Percentiles rank a stretch among this genome's conserved stretches.
phyloP scores from a whole-genome alignment of 2,329 filamentous ascomycete genomes.

The Fusarium sp. region DNA sequence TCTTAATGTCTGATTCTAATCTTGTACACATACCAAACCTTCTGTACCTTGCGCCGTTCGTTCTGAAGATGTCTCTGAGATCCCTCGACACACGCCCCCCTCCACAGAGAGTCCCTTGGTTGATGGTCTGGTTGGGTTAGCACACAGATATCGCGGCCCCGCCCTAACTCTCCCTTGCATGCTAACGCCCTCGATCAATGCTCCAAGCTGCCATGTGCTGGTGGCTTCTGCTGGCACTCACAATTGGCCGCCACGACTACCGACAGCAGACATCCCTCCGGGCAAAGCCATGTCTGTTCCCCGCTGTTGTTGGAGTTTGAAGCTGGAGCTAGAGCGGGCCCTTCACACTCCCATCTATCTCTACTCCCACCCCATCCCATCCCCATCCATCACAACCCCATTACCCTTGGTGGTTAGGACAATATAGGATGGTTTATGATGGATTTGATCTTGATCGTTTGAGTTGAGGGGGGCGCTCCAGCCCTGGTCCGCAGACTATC shows the following conservation, averaged over 20 bases:
- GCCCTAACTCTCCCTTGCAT: slow-evolving; percentile 50
- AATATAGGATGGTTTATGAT: slow-evolving; percentile 37
- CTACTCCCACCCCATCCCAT: slow-evolving; percentile 24
- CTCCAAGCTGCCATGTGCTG: slow-evolving; percentile 50
- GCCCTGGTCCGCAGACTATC: slow-evolving; percentile 46
- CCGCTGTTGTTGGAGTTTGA: slow-evolving; percentile 28
- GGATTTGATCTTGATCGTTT: slow-evolving; percentile 48
- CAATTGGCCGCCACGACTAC: slow-evolving; percentile 44
- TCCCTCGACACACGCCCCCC: slow-evolving; percentile 36
- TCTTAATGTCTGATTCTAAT: slow-evolving; percentile 53
- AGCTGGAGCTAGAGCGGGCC: slow-evolving; percentile 21
- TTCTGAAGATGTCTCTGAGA: slow-evolving; percentile 35
- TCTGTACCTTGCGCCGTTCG: slow-evolving; percentile 42
- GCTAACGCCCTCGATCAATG: slow-evolving; percentile 48
- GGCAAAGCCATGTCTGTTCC: slow-evolving; percentile 42
- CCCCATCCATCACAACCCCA: slow-evolving; percentile 32
- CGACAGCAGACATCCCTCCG: slow-evolving; percentile 41
- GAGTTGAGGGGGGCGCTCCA: slow-evolving; percentile 43
- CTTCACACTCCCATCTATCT: slow-evolving; percentile 39
- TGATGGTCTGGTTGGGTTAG: slow-evolving; percentile 30
- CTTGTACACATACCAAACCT: slow-evolving; percentile 49
- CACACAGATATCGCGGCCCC: slow-evolving; percentile 41
- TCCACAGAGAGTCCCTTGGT: slow-evolving; percentile 30
- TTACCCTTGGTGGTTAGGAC: slow-evolving; percentile 43
- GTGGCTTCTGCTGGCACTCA: slow-evolving; percentile 38